A percentile compares a stretch with the other conserved stretches of the same genome.
Evolutionary conservation across 352 stramenopile species (phyloP).

Genomic region (Pythium dissotocum): DNA sequence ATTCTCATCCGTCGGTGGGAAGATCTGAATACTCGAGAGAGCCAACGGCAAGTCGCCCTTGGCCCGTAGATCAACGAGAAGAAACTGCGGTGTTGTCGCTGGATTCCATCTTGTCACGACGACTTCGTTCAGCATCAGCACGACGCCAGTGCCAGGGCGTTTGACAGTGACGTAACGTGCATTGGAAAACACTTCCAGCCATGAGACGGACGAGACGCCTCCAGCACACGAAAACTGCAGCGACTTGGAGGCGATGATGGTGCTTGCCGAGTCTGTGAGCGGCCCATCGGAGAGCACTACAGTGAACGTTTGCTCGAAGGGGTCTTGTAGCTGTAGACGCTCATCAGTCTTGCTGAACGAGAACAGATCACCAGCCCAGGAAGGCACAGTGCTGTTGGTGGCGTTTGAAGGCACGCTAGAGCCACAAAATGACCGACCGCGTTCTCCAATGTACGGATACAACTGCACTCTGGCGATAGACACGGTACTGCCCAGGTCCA

Average conservation of each 20-base stretch:
- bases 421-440: constrained; percentile 39
- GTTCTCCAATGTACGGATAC: constrained; percentile 49
- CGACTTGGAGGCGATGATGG: constrained; percentile 25
- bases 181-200: constrained; percentile 40
- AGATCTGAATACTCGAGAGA: constrained; percentile 48
- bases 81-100: constrained; percentile 38
- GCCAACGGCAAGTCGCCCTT: constrained; percentile 37
- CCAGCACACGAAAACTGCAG: constrained; percentile 56
- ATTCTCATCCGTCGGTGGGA: constrained; percentile 38
- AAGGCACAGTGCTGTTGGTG: constrained; percentile 9
- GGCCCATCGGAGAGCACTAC: constrained; percentile 39
- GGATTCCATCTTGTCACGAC: constrained; percentile 66
- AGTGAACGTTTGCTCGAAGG: constrained; percentile 58
- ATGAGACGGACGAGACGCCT: constrained; percentile 36
- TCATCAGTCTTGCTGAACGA: constrained; percentile 37
- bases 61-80: constrained; percentile 56
- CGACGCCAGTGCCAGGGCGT: constrained; percentile 31
- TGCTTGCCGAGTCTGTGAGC: constrained; percentile 11
- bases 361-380: constrained; percentile 48
- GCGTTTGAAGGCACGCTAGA: neutral
- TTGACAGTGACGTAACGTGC: constrained; percentile 53
- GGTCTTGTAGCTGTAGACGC: constrained; percentile 43
- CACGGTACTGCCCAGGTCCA: constrained; percentile 52
- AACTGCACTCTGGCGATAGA: constrained; percentile 50
- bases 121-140: constrained; percentile 73